phyloP scores from a whole-genome alignment of 2,329 filamentous ascomycete genomes.

The Didymella segeticola region DNA sequence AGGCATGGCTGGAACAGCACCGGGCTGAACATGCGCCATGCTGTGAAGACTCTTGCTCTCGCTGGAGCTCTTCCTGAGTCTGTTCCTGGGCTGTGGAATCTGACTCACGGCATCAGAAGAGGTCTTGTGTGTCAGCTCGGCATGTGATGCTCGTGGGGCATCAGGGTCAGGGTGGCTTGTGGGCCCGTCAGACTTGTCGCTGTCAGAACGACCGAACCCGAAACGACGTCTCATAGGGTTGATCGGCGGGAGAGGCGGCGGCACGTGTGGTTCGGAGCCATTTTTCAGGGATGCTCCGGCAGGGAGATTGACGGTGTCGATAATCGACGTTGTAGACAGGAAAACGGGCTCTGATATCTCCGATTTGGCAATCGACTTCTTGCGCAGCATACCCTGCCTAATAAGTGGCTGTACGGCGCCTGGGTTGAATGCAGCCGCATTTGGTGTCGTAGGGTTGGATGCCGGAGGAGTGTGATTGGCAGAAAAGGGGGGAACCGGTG shows the following conservation, averaged over 20 bases:
- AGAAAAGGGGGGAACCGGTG: slow-evolving; percentile 57
- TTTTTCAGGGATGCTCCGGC: slow-evolving; percentile 62
- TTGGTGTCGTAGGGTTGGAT: slow-evolving; percentile 54
- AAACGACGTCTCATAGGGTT: slow-evolving; percentile 65
- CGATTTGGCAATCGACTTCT: slow-evolving; percentile 65
- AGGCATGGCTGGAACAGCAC: slow-evolving; percentile 40
- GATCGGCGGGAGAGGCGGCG: slow-evolving; percentile 63
- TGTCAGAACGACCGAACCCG: slow-evolving; percentile 47
- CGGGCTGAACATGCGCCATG: slow-evolving; percentile 43
- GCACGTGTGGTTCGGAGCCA: slow-evolving; percentile 48
- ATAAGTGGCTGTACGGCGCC: slow-evolving; percentile 36
- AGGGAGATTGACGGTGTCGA: slow-evolving; percentile 65
- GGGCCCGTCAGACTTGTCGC: slow-evolving; percentile 47
- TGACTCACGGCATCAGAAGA: slow-evolving; percentile 51
- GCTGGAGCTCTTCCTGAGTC: slow-evolving; percentile 58
- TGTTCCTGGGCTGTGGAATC: slow-evolving; percentile 44
- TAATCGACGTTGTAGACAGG: slow-evolving; percentile 62
- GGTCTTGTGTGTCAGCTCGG: slow-evolving; percentile 48
- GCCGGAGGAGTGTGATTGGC: slow-evolving; percentile 63
- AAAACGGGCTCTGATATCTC: slow-evolving; percentile 68
- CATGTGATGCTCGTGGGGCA: slow-evolving; percentile 41
- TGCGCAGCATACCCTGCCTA: slow-evolving; percentile 52
- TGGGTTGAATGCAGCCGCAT: slow-evolving; percentile 43
- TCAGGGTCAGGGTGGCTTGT: slow-evolving; percentile 45
- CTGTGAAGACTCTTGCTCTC: slow-evolving; percentile 58